Evolutionary conservation across 2,329 filamentous ascomycete species (phyloP), one percentile per base, ranked within the genome.

Genomic region (Fusarium brevicatenulatum): DNA sequence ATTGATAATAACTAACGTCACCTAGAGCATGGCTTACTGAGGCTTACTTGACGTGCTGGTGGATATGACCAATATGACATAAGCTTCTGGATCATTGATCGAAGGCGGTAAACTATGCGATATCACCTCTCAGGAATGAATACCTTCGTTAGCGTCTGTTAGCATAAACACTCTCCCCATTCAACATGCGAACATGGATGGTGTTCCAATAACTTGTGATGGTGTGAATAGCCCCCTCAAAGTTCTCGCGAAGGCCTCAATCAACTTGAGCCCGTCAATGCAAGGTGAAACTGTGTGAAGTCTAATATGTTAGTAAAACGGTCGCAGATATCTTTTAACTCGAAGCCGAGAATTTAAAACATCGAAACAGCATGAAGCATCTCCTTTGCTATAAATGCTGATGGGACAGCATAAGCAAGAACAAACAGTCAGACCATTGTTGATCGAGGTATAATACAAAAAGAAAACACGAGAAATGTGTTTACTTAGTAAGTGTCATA

Each of bases 1-100:
- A 23, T 63, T 54, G 11, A 28, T 32, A 30, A 58, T 49, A 6
- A 16, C 23, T 19, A 37, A 37, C 34, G 49, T 39, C 34, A 55
- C 46, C n/a, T 32, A 64, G 44, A 25, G 44, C n/a, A 36, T 56
- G 64, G 69, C 69, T 71, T 65, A 70, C 64, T 40, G 69, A 66
- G 42, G 25, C 69, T 71, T 64, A 72, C 58, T 65, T 49, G 68
- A 52, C 13, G 23, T 52, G 43, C 53, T 25, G 13, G 25, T 44
- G 50, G 43, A 36, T 25, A 43, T 56, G 25, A 49, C 66, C 40
- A 70, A 68, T 21, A 71, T 67, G 28, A 68, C 46, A 37, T 59
- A 66, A 55, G 30, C 18, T n/a, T n/a, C 16, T 52, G 32, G 18
- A 32, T 28, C 43, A 32, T 23, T 30, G n/a, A 37, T n/a, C 43